Percentiles rank a stretch among this genome's conserved stretches.
phyloP scores from a whole-genome alignment of 768 basidiomycete genomes.

The Rubroboletus pulcherrimus region DNA sequence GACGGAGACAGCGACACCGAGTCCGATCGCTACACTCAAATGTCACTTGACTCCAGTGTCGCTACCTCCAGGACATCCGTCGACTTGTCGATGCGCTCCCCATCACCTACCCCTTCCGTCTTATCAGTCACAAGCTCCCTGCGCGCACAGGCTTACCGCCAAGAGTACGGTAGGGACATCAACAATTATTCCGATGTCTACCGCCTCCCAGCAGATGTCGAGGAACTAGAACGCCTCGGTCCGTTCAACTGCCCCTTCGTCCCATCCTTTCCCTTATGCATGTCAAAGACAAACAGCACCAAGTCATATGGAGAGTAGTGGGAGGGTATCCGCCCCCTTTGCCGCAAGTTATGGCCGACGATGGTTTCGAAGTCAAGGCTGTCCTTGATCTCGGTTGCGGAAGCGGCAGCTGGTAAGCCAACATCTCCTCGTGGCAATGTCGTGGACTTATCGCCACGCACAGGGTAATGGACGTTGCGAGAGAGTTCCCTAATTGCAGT shows the following conservation, averaged over 20 bases:
- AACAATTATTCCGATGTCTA: slow-evolving; percentile 82
- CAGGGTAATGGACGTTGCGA: slow-evolving; percentile 75
- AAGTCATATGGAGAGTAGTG: slow-evolving; percentile 58
- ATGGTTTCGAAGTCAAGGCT: slow-evolving; percentile 56
- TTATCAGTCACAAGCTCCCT: slow-evolving; percentile 65
- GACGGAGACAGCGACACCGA: slow-evolving; percentile 45
- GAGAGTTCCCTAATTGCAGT: slow-evolving; percentile 64
- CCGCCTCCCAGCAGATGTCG: slow-evolving; percentile 72
- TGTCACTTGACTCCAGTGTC: slow-evolving; percentile 38
- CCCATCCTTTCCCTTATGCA: slow-evolving; percentile 8
- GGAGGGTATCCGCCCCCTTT: slow-evolving; percentile 66
- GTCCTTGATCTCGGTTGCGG: slow-evolving; percentile 78
- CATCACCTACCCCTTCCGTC: slow-evolving; percentile 66
- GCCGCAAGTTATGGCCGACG: slow-evolving; percentile 54
- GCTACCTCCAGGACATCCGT: slow-evolving; percentile 55
- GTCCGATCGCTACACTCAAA: slow-evolving; percentile 42
- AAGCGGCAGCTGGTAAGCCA: slow-evolving; percentile 65
- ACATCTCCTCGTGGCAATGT: background rate
- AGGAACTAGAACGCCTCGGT: slow-evolving; percentile 71
- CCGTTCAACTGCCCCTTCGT: slow-evolving; percentile 19
- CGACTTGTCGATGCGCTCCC: slow-evolving; percentile 57
- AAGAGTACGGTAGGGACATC: slow-evolving; percentile 65
- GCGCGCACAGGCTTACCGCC: slow-evolving; percentile 52
- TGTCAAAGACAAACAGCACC: slow-evolving; percentile 59
- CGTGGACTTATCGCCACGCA: slow-evolving; percentile 8